phyloP scores from a whole-genome alignment of 805 yeast genomes.

The Myxozyma monticola region DNA sequence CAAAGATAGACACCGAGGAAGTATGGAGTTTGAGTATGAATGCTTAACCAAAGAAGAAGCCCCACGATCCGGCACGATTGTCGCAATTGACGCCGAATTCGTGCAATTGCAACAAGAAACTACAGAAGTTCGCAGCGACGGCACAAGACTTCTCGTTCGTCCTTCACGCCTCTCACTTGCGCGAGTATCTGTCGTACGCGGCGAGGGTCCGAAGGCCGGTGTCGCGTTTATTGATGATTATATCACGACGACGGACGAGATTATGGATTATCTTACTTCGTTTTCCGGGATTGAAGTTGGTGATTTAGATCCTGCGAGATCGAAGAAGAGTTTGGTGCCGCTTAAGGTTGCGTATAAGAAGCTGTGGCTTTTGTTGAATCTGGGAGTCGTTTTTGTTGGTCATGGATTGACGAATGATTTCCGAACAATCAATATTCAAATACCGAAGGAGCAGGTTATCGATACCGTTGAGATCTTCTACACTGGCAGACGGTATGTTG shows the following conservation, averaged over 20 bases:
- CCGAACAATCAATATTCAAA: conserved; percentile 86
- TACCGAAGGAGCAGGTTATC: conserved; percentile 79
- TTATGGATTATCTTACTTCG: conserved; percentile 83
- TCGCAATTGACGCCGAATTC: conserved; percentile 97
- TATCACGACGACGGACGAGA: conserved; percentile 63
- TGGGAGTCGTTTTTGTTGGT: conserved; percentile 92
- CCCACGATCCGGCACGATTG: conserved; percentile 70
- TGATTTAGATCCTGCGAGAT: conserved; percentile 71
- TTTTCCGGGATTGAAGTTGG: conserved; percentile 94
- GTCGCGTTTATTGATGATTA: conserved; percentile 91
- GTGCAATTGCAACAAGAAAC: conserved; percentile 78
- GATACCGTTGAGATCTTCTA: conserved; percentile 85
- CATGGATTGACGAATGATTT: conserved; percentile 92
- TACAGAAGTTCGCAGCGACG: conserved; percentile 72
- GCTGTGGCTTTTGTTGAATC: conserved; percentile 83
- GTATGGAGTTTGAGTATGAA: conserved; percentile 61
- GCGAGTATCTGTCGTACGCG: conserved; percentile 78
- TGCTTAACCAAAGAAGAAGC: conserved; percentile 68
- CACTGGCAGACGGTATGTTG: conserved; percentile 57
- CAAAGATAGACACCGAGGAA: conserved; percentile 47
- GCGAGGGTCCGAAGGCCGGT: conserved; percentile 62
- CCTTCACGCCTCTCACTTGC: conserved; percentile 82
- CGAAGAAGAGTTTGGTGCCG: conserved; percentile 70
- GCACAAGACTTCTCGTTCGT: conserved; percentile 63
- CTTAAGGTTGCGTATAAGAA: conserved; percentile 74